Percentiles rank a stretch among this genome's conserved stretches.
These are phyloP conservation scores for Phytophthora fragariaefolia DNA, from an alignment of 352 stramenopile genomes.

Conservation along the genomic window DNA sequence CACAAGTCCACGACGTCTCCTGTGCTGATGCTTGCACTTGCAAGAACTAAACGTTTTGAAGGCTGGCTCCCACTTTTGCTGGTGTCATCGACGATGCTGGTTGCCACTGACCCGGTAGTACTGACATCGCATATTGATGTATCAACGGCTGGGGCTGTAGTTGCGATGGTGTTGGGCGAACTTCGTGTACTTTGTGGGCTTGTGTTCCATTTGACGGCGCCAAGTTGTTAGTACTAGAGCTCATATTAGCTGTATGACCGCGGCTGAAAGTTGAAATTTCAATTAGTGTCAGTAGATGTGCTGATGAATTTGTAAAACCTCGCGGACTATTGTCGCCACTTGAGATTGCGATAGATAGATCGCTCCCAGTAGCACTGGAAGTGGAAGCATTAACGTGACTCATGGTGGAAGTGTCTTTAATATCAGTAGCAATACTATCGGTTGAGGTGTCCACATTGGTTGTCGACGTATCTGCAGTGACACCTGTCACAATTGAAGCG, in stretches of 20 bases:
- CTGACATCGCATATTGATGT: not conserved
- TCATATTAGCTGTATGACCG: not conserved
- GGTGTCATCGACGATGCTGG: not conserved
- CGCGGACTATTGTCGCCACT: not conserved
- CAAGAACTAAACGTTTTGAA: not conserved
- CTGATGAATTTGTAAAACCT: not conserved
- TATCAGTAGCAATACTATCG: not conserved
- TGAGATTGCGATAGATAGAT: not conserved
- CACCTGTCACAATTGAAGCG: not conserved
- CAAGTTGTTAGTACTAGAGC: not conserved
- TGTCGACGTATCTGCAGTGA: not conserved
- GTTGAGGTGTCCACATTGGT: not conserved
- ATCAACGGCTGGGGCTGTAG: not conserved
- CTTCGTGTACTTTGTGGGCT: not conserved
- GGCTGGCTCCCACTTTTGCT: not conserved
- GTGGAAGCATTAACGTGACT: not conserved
- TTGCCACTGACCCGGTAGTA: not conserved
- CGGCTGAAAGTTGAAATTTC: not conserved
- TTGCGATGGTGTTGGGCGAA: not conserved
- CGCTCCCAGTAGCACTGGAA: not conserved
- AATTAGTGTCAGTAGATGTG: not conserved
- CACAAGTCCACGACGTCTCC: constrained; percentile 1
- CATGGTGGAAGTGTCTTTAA: not conserved
- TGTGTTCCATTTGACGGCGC: not conserved
- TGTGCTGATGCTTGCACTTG: not conserved